Conservation (phyloP, 2,329 filamentous ascomycete species). For the Fusarium torreyae region DNA sequence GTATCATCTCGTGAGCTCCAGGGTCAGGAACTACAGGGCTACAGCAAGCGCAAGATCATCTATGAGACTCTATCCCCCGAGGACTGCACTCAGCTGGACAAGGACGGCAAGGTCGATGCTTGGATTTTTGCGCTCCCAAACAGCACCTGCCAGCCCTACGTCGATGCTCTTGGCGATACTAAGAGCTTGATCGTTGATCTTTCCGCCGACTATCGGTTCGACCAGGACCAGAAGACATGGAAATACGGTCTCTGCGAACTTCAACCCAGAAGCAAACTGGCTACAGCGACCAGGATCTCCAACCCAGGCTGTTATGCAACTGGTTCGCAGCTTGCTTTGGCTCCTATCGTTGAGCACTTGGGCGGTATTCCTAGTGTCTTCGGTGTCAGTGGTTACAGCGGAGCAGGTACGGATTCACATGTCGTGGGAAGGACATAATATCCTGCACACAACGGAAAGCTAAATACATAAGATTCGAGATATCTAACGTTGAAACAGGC, state of each 20-base stretch:
- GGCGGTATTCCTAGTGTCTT: conserved; percentile 87
- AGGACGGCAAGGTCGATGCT: conserved; percentile 88
- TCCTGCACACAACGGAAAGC: neutral
- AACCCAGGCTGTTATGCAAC: conserved; percentile 98
- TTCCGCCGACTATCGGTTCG: conserved; percentile 96
- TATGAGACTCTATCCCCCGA: conserved; percentile 93
- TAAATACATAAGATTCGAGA: neutral
- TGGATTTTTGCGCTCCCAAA: conserved; percentile 99
- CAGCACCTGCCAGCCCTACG: conserved; percentile 92
- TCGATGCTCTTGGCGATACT: conserved; percentile 80
- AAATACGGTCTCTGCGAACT: conserved; percentile 93
- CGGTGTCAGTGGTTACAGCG: conserved; percentile 93
- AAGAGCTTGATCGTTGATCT: conserved; percentile 90
- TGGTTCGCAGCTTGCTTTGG: conserved; percentile 89
- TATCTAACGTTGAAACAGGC: conserved; percentile 82
- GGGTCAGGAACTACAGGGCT: conserved; percentile 89
- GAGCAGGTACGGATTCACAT: conserved; percentile 68
- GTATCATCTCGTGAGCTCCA: conserved; percentile 94
- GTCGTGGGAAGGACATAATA: neutral
- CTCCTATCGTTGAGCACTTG: conserved; percentile 83
- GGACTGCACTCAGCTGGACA: conserved; percentile 87
- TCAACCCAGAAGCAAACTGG: conserved; percentile 78
- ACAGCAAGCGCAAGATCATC: conserved; percentile 90
- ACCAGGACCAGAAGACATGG: conserved; percentile 61
- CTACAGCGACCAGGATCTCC: conserved; percentile 83